Conservation (phyloP, 192 early-diverging fungal genomes). For the Backusella liffmaniae region DNA sequence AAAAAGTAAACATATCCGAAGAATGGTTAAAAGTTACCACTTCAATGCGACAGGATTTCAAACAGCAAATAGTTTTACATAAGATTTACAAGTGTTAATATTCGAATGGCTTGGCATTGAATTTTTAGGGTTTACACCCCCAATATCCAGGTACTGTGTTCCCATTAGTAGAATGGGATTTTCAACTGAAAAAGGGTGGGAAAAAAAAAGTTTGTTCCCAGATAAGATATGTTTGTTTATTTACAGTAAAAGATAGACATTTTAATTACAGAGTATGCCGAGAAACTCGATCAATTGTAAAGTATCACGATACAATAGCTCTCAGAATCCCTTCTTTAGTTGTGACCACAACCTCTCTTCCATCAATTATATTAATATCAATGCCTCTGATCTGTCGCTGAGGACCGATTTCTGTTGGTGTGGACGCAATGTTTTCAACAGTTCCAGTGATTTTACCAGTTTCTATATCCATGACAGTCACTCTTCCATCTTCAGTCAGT, state of each 20-base stretch:
- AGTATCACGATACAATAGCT: constrained; percentile 16
- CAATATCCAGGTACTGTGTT: not conserved
- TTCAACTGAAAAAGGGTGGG: not conserved
- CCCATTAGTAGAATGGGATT: not conserved
- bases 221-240: not conserved
- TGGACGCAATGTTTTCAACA: not conserved
- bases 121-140: not conserved
- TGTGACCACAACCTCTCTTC: constrained; percentile 33
- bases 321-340: constrained; percentile 33
- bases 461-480: constrained; percentile 35
- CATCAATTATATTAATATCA: constrained; percentile 34
- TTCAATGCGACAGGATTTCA: not conserved
- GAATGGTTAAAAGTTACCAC: no score
- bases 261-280: not conserved
- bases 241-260: not conserved
- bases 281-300: not conserved
- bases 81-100: not conserved
- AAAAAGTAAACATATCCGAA: not conserved
- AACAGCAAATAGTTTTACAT: not conserved
- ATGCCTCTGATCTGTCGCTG: constrained; percentile 20
- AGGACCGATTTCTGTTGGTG: constrained; percentile 9
- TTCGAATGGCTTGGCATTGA: not conserved
- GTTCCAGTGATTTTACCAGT: constrained; percentile 28
- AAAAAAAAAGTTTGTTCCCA: not conserved
- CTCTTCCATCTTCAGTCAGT: constrained; percentile 35